Percentiles rank a stretch among this genome's conserved stretches.
Evolutionary conservation across 352 stramenopile species (phyloP).

Genomic region (Achlya hypogyna): DNA sequence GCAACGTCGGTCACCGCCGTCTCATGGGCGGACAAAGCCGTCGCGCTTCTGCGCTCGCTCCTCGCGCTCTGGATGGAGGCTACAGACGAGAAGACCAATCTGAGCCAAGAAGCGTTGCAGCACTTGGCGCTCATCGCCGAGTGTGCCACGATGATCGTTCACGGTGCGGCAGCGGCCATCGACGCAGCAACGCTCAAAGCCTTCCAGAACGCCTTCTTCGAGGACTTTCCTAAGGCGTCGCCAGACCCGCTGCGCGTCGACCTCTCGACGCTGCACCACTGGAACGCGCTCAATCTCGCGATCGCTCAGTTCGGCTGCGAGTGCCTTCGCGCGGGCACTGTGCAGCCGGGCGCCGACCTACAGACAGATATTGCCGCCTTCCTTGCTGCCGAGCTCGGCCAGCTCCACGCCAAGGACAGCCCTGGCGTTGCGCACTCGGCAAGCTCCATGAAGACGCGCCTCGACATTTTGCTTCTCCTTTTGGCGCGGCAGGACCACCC

Average conservation of each 20-base stretch:
- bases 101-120: constrained; percentile 54
- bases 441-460: constrained; percentile 42
- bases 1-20: constrained; percentile 22
- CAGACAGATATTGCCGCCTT: constrained; percentile 31
- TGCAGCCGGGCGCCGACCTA: neutral
- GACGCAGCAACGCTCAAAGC: neutral
- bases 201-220: neutral
- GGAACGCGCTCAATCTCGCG: constrained; percentile 64
- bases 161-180: neutral
- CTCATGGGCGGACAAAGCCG: constrained; percentile 68
- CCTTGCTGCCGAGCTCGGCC: constrained; percentile 44
- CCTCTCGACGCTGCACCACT: neutral
- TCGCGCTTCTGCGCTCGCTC: constrained; percentile 41
- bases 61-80: constrained; percentile 74
- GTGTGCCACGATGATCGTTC: constrained; percentile 45
- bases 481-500: constrained; percentile 29
- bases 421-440: constrained; percentile 47
- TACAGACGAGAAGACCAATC: constrained; percentile 33
- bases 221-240: neutral
- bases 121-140: constrained; percentile 76
- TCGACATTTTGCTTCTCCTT: constrained; percentile 51
- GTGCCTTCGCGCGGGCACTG: neutral
- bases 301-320: constrained; percentile 54
- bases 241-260: neutral
- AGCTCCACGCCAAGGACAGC: constrained; percentile 50